Base-by-base conservation (phyloP, 2,329 filamentous ascomycete species). In the Emericellopsis atlantica region DNA sequence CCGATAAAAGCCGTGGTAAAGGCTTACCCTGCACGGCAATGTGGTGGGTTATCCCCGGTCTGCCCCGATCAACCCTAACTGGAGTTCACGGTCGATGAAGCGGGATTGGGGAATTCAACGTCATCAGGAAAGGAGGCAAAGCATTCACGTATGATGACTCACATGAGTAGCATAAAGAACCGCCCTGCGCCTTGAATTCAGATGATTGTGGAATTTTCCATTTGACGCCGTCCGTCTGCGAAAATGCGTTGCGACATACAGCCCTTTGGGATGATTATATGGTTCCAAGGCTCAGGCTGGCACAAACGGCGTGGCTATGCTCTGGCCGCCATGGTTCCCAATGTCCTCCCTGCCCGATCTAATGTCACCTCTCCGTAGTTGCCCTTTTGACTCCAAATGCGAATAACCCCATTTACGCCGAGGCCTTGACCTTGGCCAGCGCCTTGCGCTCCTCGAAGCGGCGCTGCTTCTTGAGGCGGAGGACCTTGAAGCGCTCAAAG, bases 401-500 rank as follows among this genome's bases (percentile, higher is more conserved):
- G 39, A 32, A 41, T n/a, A 36, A 36, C 36, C 29, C 40, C 36
- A 33, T 34, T 70, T 84, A 86, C 66, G 84, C 81, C 58, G 81
- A 72, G 58, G 84, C 81, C 75, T 84, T 84, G 71, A 94, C 74
- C 80, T 95, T 94, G 65, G 88, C 86, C 64, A 93, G 76, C 60
- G 86, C 82, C 84, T 95, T 96, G 73, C 84, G 84, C 71, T 95
- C 83, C 78, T 95, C 89, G 74, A 93, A 96, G 66, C 89, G 85
- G 67, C 89, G 86, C 83, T 95, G 89, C 82, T 98, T 98, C 84
- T 90, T 93, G 72, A 96, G 77, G 70, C 90, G 83, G 80, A 96
- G 77, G 60, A 96, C 92, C 85, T 98, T 95, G 87, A 96, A 98
- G 69, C 92, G 84, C 77, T 98, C 92, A 65, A 98, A 98, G 79